Percentiles rank a stretch among this genome's conserved stretches.
These are phyloP conservation scores for Wickerhamomyces ciferrii DNA, from an alignment of 805 yeast genomes.

Conservation along the genomic window DNA sequence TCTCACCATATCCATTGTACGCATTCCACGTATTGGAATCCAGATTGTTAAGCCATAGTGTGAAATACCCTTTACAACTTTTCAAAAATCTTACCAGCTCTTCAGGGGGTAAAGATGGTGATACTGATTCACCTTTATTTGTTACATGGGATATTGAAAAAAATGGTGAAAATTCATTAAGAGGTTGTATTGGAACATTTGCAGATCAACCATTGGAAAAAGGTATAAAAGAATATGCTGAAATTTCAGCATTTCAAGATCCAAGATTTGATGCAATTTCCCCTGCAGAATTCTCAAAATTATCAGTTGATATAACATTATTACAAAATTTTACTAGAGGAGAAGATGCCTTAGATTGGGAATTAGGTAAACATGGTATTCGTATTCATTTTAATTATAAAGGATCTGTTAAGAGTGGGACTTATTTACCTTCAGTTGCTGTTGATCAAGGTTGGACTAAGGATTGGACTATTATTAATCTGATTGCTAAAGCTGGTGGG, in stretches of 20 bases:
- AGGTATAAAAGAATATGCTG: constrained; percentile 59
- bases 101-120: constrained; percentile 6
- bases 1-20: constrained; percentile 19
- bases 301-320: constrained; percentile 61
- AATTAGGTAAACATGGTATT: constrained; percentile 78
- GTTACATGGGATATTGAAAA: constrained; percentile 73
- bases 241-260: constrained; percentile 78
- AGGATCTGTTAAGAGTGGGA: constrained; percentile 51
- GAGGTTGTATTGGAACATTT: constrained; percentile 97
- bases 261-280: constrained; percentile 67
- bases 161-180: constrained; percentile 32
- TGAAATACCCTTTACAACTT: constrained; percentile 6
- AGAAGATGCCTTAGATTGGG: constrained; percentile 64
- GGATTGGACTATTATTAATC: constrained; percentile 60
- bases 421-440: constrained; percentile 90
- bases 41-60: neutral
- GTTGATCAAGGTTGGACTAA: constrained; percentile 81
- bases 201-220: constrained; percentile 41
- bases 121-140: constrained; percentile 55
- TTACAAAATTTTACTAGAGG: constrained; percentile 53
- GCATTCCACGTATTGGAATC: constrained; percentile 26
- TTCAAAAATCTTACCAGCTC: constrained; percentile 9
- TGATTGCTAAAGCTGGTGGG: constrained; percentile 70
- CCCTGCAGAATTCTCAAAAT: constrained; percentile 42
- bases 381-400: constrained; percentile 43